phyloP scores from a whole-genome alignment of 257 asterid genomes.

The Solanum dulcamara region DNA sequence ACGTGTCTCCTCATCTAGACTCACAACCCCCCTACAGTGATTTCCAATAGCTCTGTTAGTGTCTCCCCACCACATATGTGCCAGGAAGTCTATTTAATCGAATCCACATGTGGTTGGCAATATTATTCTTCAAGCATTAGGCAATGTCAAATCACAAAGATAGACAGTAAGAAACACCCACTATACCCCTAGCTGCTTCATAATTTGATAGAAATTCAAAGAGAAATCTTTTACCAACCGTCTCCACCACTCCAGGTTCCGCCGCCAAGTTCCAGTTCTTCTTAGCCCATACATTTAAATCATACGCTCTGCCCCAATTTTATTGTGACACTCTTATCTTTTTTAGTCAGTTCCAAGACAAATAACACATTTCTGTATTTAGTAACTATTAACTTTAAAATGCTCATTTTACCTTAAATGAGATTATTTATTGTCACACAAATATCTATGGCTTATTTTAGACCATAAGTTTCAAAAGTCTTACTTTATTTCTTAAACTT shows the following conservation, averaged over 20 bases:
- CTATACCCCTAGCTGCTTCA: neutral
- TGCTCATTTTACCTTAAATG: neutral
- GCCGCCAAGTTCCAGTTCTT: neutral
- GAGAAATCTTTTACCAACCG: neutral
- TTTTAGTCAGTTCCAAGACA: neutral
- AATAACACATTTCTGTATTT: neutral
- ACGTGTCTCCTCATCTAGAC: neutral
- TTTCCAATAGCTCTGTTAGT: neutral
- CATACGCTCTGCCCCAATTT: neutral
- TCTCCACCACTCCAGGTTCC: neutral
- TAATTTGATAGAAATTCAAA: neutral
- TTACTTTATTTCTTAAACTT: neutral
- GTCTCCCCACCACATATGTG: neutral
- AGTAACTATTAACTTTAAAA: neutral
- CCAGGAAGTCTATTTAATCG: neutral
- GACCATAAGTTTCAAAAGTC: neutral
- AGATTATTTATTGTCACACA: neutral
- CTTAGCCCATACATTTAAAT: neutral
- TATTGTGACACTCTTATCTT: neutral
- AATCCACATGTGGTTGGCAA: neutral
- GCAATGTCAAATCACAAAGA: neutral
- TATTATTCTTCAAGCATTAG: neutral
- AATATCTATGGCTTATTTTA: too few relatives aligned
- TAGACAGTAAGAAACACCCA: neutral
- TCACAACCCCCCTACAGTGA: neutral